Evolutionary conservation across 495 filamentous ascomycete species (phyloP).

Genomic region (Filosporella fistucella): DNA sequence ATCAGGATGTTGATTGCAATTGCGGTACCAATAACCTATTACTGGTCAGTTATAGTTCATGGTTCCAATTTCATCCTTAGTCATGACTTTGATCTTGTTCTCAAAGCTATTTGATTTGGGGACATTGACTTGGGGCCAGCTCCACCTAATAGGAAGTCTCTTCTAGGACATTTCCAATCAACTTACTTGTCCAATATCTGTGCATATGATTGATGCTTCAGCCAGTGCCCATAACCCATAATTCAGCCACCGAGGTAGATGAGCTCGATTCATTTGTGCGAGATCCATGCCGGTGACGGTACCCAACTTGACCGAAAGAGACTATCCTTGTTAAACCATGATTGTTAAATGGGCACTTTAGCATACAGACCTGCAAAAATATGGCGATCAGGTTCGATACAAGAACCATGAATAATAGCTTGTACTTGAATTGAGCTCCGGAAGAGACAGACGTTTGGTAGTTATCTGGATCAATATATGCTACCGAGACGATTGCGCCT

Average conservation of each 20-base stretch:
- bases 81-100: conserved; percentile 66
- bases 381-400: conserved; percentile 80
- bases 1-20: conserved; percentile 80
- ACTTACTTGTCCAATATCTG: conserved; percentile 10
- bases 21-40: conserved; percentile 85
- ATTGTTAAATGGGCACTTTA: background rate
- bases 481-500: conserved; percentile 11
- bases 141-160: background rate
- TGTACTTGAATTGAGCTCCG: conserved; percentile 56
- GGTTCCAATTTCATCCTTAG: conserved; percentile 61
- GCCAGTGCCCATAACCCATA: conserved; percentile 65
- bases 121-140: background rate
- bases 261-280: conserved; percentile 68
- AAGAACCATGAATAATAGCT: conserved; percentile 72
- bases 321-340: background rate
- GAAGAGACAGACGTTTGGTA: conserved; percentile 77
- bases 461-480: conserved; percentile 77
- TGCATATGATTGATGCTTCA: conserved; percentile 51
- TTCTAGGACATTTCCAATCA: background rate
- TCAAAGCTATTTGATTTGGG: no score
- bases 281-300: conserved; percentile 75
- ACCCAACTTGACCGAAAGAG: background rate
- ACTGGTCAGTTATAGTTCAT: conserved; percentile 56
- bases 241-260: conserved; percentile 71
- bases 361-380: conserved; percentile 44